Evolutionary conservation across 768 basidiomycete species (phyloP), one percentile per base, ranked within the genome.

Genomic region (Mycena olivaceomarginata): DNA sequence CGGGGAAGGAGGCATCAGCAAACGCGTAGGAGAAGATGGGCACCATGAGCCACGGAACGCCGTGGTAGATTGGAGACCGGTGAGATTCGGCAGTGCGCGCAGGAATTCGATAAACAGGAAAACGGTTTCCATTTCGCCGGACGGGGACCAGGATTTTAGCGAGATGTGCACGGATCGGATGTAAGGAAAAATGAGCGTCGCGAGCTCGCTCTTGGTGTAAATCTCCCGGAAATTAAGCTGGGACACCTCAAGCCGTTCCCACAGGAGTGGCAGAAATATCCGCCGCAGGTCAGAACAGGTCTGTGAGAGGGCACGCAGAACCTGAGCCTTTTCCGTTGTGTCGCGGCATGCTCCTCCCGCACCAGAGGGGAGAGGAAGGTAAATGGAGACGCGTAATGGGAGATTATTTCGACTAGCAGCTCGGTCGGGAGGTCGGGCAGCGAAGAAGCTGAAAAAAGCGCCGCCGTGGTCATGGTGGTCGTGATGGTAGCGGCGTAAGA

Each of bases 131-230:
- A 56, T 75, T 11, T 56, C 62, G 31, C 31, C 31, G 3, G 6
- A 4, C 1, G 2, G 6, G 12, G 41, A 3, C 72, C 74, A 75
- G 8, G 10, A 0, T 18, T 13, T 22, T 41, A 70, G 56, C n/a
- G 74, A 75, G 8, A 75, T 13, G 51, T 75, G 74, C n/a, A 75
- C 60, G 15, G 73, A 68, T 48, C 64, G 62, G 7, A 68, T 74
- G 60, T 43, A 68, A 1, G 73, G 67, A 15, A 68, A 67, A 67
- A 74, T 37, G 20, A 46, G n/a, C 40, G 57, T 31, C 20, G n/a
- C 45, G 6, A 74, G 39, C 39, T 56, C 59, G 7, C 22, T 51
- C 1, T 53, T 11, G 1, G 60, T 64, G 40, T 37, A 9, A 11
- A 4, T 1, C 7, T 39, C 59, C 2, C 25, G 39, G 16, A 74